Evolutionary conservation across 2,329 filamentous ascomycete species (phyloP).

Genomic region (Dryadomyces quercivorus): DNA sequence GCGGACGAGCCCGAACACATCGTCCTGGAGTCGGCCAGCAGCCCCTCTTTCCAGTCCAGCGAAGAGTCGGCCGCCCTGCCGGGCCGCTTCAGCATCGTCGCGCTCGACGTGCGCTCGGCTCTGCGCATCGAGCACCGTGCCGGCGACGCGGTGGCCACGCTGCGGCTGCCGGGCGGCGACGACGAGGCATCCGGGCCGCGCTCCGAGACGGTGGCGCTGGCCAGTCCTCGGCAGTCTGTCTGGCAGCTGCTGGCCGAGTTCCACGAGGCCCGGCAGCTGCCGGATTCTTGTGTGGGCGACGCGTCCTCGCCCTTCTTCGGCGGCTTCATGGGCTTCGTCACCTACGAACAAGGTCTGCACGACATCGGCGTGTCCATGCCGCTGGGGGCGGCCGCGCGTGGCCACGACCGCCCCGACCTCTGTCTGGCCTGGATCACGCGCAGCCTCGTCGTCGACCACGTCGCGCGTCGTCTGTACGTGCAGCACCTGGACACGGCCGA

Average conservation of each 20-base stretch:
- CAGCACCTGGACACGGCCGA: slow-evolving; percentile 43
- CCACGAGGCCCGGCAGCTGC: slow-evolving; percentile 15
- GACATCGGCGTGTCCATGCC: slow-evolving; percentile 36
- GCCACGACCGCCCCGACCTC: slow-evolving; percentile 49
- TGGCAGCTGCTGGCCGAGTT: slow-evolving; percentile 41
- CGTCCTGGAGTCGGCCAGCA: slow-evolving; percentile 48
- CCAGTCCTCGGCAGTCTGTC: slow-evolving; percentile 19
- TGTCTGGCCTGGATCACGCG: slow-evolving; percentile 65
- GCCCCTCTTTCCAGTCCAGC: background rate
- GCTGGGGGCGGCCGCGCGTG: slow-evolving; percentile 12
- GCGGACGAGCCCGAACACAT: slow-evolving; percentile 29
- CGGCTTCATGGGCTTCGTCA: slow-evolving; percentile 73
- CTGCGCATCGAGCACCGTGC: slow-evolving; percentile 45
- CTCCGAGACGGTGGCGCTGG: slow-evolving; percentile 14
- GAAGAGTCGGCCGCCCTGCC: background rate
- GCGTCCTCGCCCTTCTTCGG: slow-evolving; percentile 54
- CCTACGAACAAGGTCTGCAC: slow-evolving; percentile 69
- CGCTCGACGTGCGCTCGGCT: slow-evolving; percentile 46
- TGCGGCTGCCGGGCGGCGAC: slow-evolving; percentile 11
- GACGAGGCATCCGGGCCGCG: background rate
- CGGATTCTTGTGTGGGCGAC: rapidly evolving
- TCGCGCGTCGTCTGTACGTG: slow-evolving; percentile 45
- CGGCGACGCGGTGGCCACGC: slow-evolving; percentile 28
- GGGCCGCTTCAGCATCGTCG: slow-evolving; percentile 64
- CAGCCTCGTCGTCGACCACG: slow-evolving; percentile 68